phyloP scores from a whole-genome alignment of 2,329 filamentous ascomycete genomes.

The Diplodia mutila region DNA sequence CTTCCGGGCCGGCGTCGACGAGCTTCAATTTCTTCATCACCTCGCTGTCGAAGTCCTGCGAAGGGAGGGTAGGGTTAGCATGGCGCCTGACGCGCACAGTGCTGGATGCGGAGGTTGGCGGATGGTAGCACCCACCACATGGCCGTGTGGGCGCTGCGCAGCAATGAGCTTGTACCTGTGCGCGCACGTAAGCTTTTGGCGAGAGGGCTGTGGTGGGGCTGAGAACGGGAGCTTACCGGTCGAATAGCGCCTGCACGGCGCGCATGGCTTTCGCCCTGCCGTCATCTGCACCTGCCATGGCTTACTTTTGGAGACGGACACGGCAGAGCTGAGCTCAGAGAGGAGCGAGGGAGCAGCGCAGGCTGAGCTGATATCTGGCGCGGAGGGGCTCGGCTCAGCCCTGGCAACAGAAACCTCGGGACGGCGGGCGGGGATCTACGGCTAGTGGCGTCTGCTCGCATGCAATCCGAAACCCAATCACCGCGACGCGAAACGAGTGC shows the following conservation, averaged over 20 bases:
- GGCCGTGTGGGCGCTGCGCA: conserved; percentile 36
- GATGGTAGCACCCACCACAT: conserved; percentile 35
- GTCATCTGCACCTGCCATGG: conserved; percentile 34
- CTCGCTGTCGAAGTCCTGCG: conserved; percentile 43
- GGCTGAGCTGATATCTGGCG: not conserved
- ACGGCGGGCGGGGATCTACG: conserved; percentile 17
- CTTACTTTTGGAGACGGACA: not conserved
- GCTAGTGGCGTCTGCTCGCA: conserved; percentile 9
- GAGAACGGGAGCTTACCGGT: conserved; percentile 29
- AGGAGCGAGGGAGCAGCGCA: fast-evolving
- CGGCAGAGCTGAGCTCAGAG: not conserved
- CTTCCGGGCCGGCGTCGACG: conserved; percentile 42
- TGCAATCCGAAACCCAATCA: conserved; percentile 13
- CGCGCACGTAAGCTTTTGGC: conserved; percentile 9
- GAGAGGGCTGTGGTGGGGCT: not conserved
- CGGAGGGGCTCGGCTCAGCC: not conserved
- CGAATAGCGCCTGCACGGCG: conserved; percentile 43
- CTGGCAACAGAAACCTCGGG: conserved; percentile 21
- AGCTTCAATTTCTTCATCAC: conserved; percentile 44
- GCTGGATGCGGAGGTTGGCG: not conserved
- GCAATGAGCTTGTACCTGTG: conserved; percentile 39
- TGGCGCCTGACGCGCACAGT: not conserved
- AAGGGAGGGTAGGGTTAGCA: not conserved
- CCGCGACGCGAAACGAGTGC: conserved; percentile 10
- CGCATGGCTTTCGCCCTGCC: conserved; percentile 40